Evolutionary conservation across 2,329 filamentous ascomycete genomes (phyloP), one percentile per base, ranked within the genome.

Genomic region (Sporothrix sp.): DNA sequence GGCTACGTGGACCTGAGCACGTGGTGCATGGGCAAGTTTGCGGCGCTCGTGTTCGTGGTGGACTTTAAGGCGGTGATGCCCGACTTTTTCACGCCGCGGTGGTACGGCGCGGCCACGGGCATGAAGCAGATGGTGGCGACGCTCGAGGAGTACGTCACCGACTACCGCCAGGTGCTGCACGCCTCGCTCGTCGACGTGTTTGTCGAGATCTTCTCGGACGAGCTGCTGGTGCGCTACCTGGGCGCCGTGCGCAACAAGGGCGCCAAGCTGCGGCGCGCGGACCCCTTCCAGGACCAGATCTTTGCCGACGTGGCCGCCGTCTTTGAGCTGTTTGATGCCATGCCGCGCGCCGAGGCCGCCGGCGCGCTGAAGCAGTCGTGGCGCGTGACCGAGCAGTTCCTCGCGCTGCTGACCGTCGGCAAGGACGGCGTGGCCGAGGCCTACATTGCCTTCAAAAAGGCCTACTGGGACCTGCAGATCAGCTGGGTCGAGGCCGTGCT

Each of bases 101-200:
- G 93, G 93, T 98, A 98, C 68, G 57, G 53, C 46, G 71, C 77
- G 37, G 80, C 82, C 61, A 88, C 84, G 36, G 84, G 86, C 51
- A 91, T 98, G 81, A 89, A 89, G 61, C 87, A 91, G 60, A 95
- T 98, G 72, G 85, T 89, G 42, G 87, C 85, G 23, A 98, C 93
- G 0, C 91, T 98, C 63, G 87, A 95, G 59, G 93, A 97, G 68
- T 98, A 98, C 69, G 78, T 97, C 59, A 71, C 76, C 61, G 91
- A 98, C 68, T 96, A 96, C 71, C 78, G 81, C 53, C 74, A 80
- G 48, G 85, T 94, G 18, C 77, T 96, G 27, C 88, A 96, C 68
- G 84, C 87, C 58, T 89, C 86, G 3, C 78, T 97, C 7, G 81
- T 86, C 51, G 91, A 96, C 63, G 89, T 97, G 60, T 84, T 98